Conservation (phyloP, 768 basidiomycete genomes). For the Russula griseocarnosa region DNA sequence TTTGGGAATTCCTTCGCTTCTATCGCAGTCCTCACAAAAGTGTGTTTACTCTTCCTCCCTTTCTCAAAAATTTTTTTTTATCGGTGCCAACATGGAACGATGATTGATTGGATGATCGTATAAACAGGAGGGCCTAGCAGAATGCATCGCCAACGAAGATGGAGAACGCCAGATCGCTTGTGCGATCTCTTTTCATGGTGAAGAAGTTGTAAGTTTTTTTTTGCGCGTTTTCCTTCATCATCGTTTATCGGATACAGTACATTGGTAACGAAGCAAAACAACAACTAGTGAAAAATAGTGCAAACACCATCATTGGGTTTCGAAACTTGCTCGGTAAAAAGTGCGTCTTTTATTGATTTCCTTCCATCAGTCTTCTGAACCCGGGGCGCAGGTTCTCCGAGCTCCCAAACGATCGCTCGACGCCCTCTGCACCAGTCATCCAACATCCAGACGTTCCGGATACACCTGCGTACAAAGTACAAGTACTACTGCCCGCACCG, state of each 20-base stretch:
- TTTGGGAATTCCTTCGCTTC: slow-evolving; percentile 94
- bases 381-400: slow-evolving; percentile 60
- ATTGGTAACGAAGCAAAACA: slow-evolving; percentile 92
- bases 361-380: background rate
- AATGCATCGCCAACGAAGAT: slow-evolving; percentile 97
- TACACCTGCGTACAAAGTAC: slow-evolving; percentile 79
- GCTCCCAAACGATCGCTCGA: slow-evolving; percentile 50
- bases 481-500: slow-evolving; percentile 75
- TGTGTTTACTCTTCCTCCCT: slow-evolving; percentile 30
- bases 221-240: slow-evolving; percentile 10
- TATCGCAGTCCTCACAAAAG: slow-evolving; percentile 94
- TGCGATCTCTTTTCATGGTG: slow-evolving; percentile 85
- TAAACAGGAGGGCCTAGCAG: slow-evolving; percentile 79
- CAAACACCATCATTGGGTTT: slow-evolving; percentile 95
- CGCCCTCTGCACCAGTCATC: slow-evolving; percentile 65
- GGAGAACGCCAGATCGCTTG: slow-evolving; percentile 98
- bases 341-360: slow-evolving; percentile 42
- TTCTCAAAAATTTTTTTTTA: background rate
- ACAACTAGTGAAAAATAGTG: slow-evolving; percentile 91
- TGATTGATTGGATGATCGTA: background rate
- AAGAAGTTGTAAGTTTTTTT: slow-evolving; percentile 68
- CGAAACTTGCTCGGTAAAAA: slow-evolving; percentile 90
- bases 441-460: slow-evolving; percentile 69
- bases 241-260: slow-evolving; percentile 52
- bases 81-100: background rate